A percentile compares a stretch with the other conserved stretches of the same genome.
Evolutionary conservation across 768 basidiomycete species (phyloP).

Genomic region (Leccinum variicolor): DNA sequence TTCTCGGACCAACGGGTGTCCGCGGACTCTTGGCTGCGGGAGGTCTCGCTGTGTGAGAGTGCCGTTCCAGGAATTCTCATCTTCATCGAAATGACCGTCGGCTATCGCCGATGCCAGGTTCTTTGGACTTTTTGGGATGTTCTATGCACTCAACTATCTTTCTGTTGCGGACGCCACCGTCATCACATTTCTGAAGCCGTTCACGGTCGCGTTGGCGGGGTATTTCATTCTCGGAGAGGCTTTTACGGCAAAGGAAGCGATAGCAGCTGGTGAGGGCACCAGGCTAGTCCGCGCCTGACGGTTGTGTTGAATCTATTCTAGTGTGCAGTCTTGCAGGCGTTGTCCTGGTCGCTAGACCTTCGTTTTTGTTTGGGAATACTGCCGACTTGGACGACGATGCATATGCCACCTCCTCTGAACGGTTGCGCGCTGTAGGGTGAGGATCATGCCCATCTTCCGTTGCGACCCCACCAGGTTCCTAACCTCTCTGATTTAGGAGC

Average conservation of each 20-base stretch:
- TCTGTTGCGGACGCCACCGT: conserved; percentile 78
- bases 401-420: conserved; percentile 23
- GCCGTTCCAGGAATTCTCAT: conserved; percentile 45
- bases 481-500: conserved; percentile 40
- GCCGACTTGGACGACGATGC: not conserved
- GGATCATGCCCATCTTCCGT: not conserved
- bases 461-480: not conserved
- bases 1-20: conserved; percentile 68
- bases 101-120: conserved; percentile 44
- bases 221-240: conserved; percentile 60
- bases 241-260: conserved; percentile 50
- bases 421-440: conserved; percentile 61
- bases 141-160: conserved; percentile 69
- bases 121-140: conserved; percentile 68
- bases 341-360: conserved; percentile 76
- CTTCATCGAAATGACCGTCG: conserved; percentile 26
- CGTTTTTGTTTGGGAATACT: conserved; percentile 59
- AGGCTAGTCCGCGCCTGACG: not conserved
- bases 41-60: conserved; percentile 57
- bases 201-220: conserved; percentile 60
- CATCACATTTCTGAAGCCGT: conserved; percentile 71
- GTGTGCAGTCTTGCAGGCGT: conserved; percentile 73
- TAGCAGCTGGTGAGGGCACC: conserved; percentile 46
- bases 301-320: conserved; percentile 12
- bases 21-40: conserved; percentile 53